These are phyloP conservation scores for Logfia minima DNA, from an alignment of 129 eudicot genomes.

Conservation along the genomic window DNA sequence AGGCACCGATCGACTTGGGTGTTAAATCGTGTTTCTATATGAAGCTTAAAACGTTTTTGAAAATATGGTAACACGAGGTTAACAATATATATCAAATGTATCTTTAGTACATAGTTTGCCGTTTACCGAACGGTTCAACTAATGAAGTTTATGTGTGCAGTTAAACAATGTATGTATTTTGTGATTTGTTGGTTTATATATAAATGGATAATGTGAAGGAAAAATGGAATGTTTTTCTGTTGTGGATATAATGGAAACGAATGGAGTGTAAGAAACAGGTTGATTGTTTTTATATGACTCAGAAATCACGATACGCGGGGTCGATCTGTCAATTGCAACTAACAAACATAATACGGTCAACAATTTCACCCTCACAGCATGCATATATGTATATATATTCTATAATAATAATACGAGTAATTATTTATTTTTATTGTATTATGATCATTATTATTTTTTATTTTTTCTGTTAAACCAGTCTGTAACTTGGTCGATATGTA, in stretches of 20 bases:
- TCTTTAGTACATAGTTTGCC: not conserved
- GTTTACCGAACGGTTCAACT: not conserved
- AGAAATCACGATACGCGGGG: conserved; percentile 35
- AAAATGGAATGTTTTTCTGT: conserved; percentile 17
- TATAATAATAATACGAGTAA: not conserved
- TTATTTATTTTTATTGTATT: not conserved
- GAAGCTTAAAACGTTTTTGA: not conserved
- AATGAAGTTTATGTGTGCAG: not conserved
- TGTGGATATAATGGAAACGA: not conserved
- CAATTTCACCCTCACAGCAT: conserved; percentile 5
- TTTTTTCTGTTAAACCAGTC: no score
- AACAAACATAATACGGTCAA: conserved; percentile 27
- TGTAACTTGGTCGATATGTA: not conserved
- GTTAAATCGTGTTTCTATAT: no score
- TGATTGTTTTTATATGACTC: conserved; percentile 15
- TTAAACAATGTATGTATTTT: not conserved
- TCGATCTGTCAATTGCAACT: conserved; percentile 23
- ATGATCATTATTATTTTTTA: not conserved
- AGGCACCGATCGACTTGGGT: not conserved
- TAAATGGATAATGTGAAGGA: not conserved
- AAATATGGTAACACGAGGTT: not conserved
- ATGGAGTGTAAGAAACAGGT: conserved; percentile 18
- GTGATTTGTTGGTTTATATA: not conserved
- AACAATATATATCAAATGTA: not conserved
- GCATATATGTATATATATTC: not conserved